Base-by-base conservation (phyloP, 2,329 filamentous ascomycete species). In the Exophiala spinifera region DNA sequence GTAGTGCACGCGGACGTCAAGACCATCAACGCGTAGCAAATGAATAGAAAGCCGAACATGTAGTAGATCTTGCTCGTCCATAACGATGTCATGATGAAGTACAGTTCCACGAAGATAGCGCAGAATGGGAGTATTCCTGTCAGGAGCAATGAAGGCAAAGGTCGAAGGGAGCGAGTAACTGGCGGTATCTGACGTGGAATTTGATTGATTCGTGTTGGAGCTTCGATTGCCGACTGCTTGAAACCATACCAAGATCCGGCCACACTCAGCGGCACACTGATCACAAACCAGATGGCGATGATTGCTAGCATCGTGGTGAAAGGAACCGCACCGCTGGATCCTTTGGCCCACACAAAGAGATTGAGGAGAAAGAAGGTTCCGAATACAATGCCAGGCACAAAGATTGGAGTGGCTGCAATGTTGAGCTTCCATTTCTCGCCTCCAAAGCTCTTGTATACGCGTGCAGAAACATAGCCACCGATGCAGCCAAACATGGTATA, bases 1-100 rank as follows among this genome's bases (percentile, higher is more conserved):
- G 94, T 97, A 37, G 95, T 92, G 1, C 91, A 87, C 0, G 92
- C 92, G 55, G 88, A 91, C 1, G 94, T 97, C 65, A 96, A 88
- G 64, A 97, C 90, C 91, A 99, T 96, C 46, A 99, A 82, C 10
- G 89, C 91, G 68, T 96, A 99, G 79, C 91, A 96, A 53, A 99
- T 81, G 79, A 99, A 99, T 33, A 99, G 78, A 80, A 99, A 99
- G 19, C 94, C 94, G 66, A 99, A 99, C 94, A 99, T 99, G 81
- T 99, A 99, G 79, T 99, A 99, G 63, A 99, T 94, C 74, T 94
- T 90, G 77, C 87, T 92, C 74, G 95, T 96, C 94, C 94, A 99
- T 69, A 99, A 92, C 21, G 89, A 95, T 74, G 87, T 95, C 89
- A 99, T 95, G 77, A 99, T 96, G 74, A 97, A 97, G 80, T 96